Percentiles rank a stretch among this genome's conserved stretches.
Evolutionary conservation across 169 alveolate genomes (phyloP).

Genomic region (Plasmodium billcollinsi): DNA sequence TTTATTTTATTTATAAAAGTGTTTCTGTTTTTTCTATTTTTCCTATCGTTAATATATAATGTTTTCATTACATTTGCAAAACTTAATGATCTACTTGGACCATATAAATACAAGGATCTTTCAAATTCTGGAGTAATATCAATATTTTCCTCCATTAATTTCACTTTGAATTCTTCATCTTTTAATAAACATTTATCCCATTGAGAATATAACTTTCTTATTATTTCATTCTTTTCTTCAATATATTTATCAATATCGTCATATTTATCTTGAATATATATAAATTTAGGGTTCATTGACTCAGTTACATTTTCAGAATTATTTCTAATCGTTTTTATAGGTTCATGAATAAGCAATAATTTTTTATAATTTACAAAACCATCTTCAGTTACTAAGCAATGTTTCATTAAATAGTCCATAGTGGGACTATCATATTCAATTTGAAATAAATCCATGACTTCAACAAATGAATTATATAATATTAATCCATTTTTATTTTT

Average conservation of each 20-base stretch:
- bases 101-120: constrained; percentile 61
- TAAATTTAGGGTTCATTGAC: constrained; percentile 52
- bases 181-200: constrained; percentile 75
- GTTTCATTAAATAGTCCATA: constrained; percentile 64
- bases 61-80: constrained; percentile 75
- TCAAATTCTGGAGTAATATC: constrained; percentile 75
- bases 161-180: constrained; percentile 69
- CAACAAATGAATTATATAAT: constrained; percentile 47
- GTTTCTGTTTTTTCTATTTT: constrained; percentile 58
- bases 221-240: constrained; percentile 64
- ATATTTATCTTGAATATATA: constrained; percentile 60
- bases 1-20: constrained; percentile 61
- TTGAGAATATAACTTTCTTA: constrained; percentile 67
- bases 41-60: constrained; percentile 52
- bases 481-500: constrained; percentile 70
- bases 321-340: constrained; percentile 49
- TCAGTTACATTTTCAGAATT: constrained; percentile 53
- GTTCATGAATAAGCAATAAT: constrained; percentile 61
- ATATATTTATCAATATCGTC: constrained; percentile 67
- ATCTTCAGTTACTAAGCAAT: constrained; percentile 66
- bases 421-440: constrained; percentile 52
- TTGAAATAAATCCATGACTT: constrained; percentile 59
- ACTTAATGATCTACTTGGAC: constrained; percentile 76
- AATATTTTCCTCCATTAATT: constrained; percentile 41
- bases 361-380: constrained; percentile 70